Evolutionary conservation across 257 asterid species (phyloP).

Genomic region (Salvia miltiorrhiza): DNA sequence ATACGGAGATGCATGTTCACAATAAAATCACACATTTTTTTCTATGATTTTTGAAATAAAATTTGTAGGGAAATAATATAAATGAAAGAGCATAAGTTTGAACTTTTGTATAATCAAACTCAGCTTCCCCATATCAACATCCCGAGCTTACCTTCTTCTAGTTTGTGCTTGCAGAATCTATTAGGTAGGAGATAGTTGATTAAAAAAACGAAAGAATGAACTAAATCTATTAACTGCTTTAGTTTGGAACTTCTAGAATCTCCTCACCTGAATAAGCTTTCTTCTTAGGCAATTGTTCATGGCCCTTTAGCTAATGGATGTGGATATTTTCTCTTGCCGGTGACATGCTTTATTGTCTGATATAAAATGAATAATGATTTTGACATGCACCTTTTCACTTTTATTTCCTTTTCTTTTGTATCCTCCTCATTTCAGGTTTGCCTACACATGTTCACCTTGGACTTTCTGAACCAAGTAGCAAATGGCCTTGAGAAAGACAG

Average conservation of each 20-base stretch:
- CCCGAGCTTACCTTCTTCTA: neutral
- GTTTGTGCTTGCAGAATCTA: neutral
- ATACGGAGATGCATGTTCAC: neutral
- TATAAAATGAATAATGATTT: neutral
- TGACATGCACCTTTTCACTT: neutral
- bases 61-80: neutral
- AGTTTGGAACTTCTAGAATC: neutral
- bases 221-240: neutral
- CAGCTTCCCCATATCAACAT: neutral
- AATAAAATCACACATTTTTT: neutral
- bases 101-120: neutral
- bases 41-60: neutral
- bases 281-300: neutral
- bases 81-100: neutral
- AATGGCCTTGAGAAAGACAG: slow-evolving; percentile 96
- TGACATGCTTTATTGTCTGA: neutral
- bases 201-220: neutral
- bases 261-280: neutral
- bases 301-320: neutral
- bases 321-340: neutral
- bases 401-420: neutral
- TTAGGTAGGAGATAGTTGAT: neutral
- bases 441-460: slow-evolving; percentile 89
- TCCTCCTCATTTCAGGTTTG: slow-evolving; percentile 69
- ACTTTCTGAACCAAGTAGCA: slow-evolving; percentile 93